Evolutionary conservation across 2,329 filamentous ascomycete species (phyloP), one percentile per base, ranked within the genome.

Genomic region (Xylariaceae sp.): DNA sequence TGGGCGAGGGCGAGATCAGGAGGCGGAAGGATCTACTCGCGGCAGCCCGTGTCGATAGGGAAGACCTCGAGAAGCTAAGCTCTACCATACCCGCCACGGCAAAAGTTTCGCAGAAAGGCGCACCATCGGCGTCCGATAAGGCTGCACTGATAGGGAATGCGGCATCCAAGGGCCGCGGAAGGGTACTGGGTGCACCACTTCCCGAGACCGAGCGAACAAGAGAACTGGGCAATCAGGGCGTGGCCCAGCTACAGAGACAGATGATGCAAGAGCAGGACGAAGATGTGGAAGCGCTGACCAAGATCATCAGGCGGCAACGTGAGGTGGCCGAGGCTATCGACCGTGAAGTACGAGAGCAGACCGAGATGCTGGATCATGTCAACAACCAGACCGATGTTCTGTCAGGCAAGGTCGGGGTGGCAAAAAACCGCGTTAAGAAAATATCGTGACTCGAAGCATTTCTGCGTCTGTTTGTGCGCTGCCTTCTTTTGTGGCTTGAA

Each of bases 261-360:
- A 83, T 90, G 70, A 90, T 93, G 78, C 67, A 79, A 47, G 84
- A 89, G 60, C 90, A 95, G 66, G 90, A 94, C 61, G 70, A 86
- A 63, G 86, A 89, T 62, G 81, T 94, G 2, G 81, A 88, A 15
- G 78, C 84, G 62, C 73, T 94, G 50, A 80, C 82, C 1, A 84
- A 83, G 59, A 86, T 91, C 41, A 86, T 93, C 40, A 76, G 85
- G 41, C 76, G 87, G 53, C 87, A 93, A 75, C 86, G 83, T 66
- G 86, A 92, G 72, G 89, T 93, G 82, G 89, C 89, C 0, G 75
- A 90, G 40, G 81, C 85, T 51, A 92, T 94, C 65, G 82, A 89
- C 59, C 81, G 86, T 43, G 90, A 93, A 75, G 79, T 92, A 50
- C 81, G 85, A 47, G 72, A 83, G 60, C 89, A 93, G 75, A 88